Evolutionary conservation across 2,329 filamentous ascomycete species (phyloP).

Genomic region (Fusarium oxysporum): DNA sequence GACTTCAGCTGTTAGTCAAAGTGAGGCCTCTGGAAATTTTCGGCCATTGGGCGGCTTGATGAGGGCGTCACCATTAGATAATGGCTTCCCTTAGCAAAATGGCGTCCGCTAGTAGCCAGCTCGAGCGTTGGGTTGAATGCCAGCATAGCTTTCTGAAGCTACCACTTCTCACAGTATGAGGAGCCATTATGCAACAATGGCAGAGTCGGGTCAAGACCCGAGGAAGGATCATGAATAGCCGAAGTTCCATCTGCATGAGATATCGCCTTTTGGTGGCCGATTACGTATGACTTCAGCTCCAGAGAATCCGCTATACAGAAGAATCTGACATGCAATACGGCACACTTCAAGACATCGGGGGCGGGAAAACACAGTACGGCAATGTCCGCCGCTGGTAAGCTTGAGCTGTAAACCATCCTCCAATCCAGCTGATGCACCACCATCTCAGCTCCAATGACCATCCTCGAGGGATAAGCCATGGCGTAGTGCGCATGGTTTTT

Average conservation of each 20-base stretch:
- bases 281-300: not conserved
- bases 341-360: not conserved
- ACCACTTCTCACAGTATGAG: not conserved
- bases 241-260: accelerated
- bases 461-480: not conserved
- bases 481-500: not conserved
- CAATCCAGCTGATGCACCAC: conserved; percentile 8
- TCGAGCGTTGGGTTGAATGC: not conserved
- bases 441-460: not conserved
- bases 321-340: not conserved
- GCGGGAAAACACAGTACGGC: not conserved
- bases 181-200: accelerated
- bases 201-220: not conserved
- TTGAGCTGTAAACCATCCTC: not conserved
- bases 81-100: not conserved
- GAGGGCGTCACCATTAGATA: conserved; percentile 2
- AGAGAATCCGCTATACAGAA: accelerated
- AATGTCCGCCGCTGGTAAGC: not conserved
- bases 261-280: not conserved
- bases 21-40: not conserved
- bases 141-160: not conserved
- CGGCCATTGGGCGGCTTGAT: not conserved
- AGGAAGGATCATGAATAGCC: not conserved
- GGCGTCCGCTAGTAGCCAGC: not conserved
- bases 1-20: not conserved